Evolutionary conservation across 2,329 filamentous ascomycete genomes (phyloP), one percentile per base, ranked within the genome.

Genomic region (Colletotrichum camelliae): DNA sequence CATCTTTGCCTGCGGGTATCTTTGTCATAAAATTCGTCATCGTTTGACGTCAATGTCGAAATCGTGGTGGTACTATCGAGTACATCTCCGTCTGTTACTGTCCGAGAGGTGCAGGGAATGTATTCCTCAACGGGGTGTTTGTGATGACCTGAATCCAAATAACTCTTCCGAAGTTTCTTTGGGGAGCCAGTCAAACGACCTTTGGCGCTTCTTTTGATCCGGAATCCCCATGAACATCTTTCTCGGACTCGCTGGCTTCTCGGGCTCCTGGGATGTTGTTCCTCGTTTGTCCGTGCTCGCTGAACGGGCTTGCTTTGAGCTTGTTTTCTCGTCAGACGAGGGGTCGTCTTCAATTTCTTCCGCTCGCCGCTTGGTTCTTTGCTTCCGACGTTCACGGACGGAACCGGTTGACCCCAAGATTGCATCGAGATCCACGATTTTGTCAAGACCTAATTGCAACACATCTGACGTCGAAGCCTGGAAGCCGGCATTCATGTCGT

Each of bases 391-490:
- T n/a, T 18, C 5, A 43, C 18, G 9, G 0, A 43, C 2, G 2
- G 39, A 43, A 9, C 5, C 5, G 18, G 39, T 5, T 0, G 37
- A 10, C 8, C 16, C 0, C 37, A 9, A 0, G 37, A 43, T 1
- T 27, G 5, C 5, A 16, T 43, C 37, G 4, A 43, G 37, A 43
- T 8, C 2, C 2, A 35, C 33, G 33, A 35, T 13, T 35, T 35
- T 35, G 33, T 35, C 33, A 12, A 35, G 33, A 13, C 12, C 33
- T 35, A 5, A 18, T 1, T 18, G 7, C 16, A 1, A 7, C 2
- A 43, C 0, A 0, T 2, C 39, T n/a, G 39, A 6, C 5, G 18
- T n/a, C 0, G 18, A 43, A n/a, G 9, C 0, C 39, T 43, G 0
- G 39, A 1, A 7, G 18, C 18, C 39, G 9, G 5, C 5, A 2